Evolutionary conservation across 805 yeast species (phyloP).

Genomic region (Cyberlindnera sargentensis): DNA sequence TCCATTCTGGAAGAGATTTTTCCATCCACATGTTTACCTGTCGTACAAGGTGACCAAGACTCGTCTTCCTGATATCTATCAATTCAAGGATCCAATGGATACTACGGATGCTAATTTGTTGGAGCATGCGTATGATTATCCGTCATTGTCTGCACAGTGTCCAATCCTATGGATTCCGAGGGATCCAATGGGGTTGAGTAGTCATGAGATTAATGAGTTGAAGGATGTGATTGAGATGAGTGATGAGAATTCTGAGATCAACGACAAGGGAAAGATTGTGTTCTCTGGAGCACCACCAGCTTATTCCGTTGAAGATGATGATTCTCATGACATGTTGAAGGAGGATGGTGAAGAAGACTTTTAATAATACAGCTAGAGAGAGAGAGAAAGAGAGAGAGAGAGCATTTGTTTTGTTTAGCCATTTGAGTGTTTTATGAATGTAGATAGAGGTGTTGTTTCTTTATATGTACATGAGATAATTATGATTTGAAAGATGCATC

Average conservation of each 20-base stretch:
- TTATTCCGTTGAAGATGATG: slow-evolving; percentile 12
- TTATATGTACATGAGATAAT: not conserved
- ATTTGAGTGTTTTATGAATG: too few species aligned
- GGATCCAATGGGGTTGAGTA: slow-evolving; percentile 81
- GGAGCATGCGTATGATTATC: slow-evolving; percentile 67
- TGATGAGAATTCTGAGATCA: slow-evolving; percentile 61
- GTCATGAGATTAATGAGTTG: slow-evolving; percentile 48
- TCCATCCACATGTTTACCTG: slow-evolving; percentile 48
- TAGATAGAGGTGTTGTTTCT: too few species aligned
- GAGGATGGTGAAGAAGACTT: too few species aligned
- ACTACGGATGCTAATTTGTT: slow-evolving; percentile 28
- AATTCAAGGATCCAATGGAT: slow-evolving; percentile 40
- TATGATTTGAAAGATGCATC: slow-evolving; percentile 11
- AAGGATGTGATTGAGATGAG: slow-evolving; percentile 49
- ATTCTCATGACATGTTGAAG: too few species aligned
- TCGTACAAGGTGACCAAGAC: slow-evolving; percentile 41
- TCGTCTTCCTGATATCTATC: slow-evolving; percentile 53
- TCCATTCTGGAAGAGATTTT: slow-evolving; percentile 40
- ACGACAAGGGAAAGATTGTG: slow-evolving; percentile 39
- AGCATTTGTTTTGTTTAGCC: too few species aligned
- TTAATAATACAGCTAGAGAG: too few species aligned
- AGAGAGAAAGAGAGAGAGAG: too few species aligned
- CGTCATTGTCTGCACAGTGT: slow-evolving; percentile 59
- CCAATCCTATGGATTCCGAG: slow-evolving; percentile 90
- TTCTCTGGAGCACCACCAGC: slow-evolving; percentile 50